Base-by-base conservation (phyloP, 208 protist genomes). In the Trypanosoma cruzi region DNA sequence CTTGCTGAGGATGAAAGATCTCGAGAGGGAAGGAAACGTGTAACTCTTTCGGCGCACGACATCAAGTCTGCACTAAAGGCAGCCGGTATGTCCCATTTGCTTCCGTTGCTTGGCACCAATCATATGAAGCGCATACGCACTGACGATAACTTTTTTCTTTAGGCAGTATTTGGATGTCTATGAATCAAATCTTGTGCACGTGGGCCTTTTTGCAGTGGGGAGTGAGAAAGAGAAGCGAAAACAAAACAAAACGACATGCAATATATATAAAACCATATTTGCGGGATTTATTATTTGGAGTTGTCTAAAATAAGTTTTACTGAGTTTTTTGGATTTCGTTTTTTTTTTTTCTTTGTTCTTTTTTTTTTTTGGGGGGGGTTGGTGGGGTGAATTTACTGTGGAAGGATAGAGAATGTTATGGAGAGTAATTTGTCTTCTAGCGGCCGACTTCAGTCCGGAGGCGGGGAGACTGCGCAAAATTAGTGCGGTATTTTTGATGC, bases 61-160 rank as follows among this genome's bases (percentile, higher is more conserved):
- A 77, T 96, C 20, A 83, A 71, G 46, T 73, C 60, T 2, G 90
- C 84, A 4, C 46, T 96, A 32, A 79, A 80, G 55, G 84, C 85
- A 0, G 88, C 87, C 13, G 90, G 90, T 6, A 89, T 93, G 85
- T 68, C 57, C 1, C 84, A 93, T 64, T 62, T 96, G 5, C 1
- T 89, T 24, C 80, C 86, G 1, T 67, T 85, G 46, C 79, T 95
- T 20, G 16, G 44, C 6, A 82, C 62, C 11, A 37, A 66, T 37
- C 50, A 75, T 11, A 53, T 66, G 8, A 95, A 95, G 76, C 77
- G 90, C 2, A 44, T 7, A 22, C 61, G 61, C 32, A 36, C n/a
- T 40, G 37, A 55, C n/a, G 50, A 62, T 44, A 0, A 10, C 8
- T 29, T 22, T 40, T n/a, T 32, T 5, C 37, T 63, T 22, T 66